phyloP scores from a whole-genome alignment of 495 filamentous ascomycete species.

The Neurospora sp. region DNA sequence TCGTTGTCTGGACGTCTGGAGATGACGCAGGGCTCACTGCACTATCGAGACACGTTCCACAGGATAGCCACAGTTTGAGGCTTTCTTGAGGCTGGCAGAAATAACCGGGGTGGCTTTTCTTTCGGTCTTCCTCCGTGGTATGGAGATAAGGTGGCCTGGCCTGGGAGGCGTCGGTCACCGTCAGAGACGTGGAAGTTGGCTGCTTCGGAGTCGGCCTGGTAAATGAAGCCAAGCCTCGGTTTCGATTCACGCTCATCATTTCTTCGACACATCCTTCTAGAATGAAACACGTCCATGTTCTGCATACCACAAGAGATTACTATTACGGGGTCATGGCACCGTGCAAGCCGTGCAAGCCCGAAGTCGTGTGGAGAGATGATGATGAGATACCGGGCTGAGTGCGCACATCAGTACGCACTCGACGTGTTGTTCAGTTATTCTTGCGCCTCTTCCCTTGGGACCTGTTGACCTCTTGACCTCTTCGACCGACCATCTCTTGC shows the following conservation, averaged over 20 bases:
- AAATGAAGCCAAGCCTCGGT: constrained; percentile 8
- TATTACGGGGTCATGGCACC: constrained; percentile 9
- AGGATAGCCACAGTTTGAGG: neutral
- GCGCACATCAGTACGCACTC: neutral
- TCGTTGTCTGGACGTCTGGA: neutral
- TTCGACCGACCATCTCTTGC: neutral
- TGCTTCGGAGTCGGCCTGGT: constrained; percentile 3
- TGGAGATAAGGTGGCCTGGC: neutral
- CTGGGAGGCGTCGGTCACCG: neutral
- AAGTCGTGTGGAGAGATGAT: neutral
- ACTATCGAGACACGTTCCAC: neutral
- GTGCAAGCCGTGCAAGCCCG: constrained; percentile 5
- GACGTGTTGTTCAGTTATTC: neutral
- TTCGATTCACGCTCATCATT: constrained; percentile 1
- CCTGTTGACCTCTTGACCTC: neutral
- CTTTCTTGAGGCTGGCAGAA: neutral
- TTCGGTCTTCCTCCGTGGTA: neutral
- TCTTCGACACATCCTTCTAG: constrained; percentile 19
- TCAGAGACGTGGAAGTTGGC: neutral
- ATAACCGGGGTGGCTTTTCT: neutral
- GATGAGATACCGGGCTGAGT: neutral
- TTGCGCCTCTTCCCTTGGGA: neutral
- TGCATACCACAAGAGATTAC: constrained; percentile 9
- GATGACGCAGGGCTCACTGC: neutral
- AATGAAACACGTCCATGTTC: constrained; percentile 21